phyloP scores from a whole-genome alignment of 768 basidiomycete species.

The Pleurotus salmoneostramineus region DNA sequence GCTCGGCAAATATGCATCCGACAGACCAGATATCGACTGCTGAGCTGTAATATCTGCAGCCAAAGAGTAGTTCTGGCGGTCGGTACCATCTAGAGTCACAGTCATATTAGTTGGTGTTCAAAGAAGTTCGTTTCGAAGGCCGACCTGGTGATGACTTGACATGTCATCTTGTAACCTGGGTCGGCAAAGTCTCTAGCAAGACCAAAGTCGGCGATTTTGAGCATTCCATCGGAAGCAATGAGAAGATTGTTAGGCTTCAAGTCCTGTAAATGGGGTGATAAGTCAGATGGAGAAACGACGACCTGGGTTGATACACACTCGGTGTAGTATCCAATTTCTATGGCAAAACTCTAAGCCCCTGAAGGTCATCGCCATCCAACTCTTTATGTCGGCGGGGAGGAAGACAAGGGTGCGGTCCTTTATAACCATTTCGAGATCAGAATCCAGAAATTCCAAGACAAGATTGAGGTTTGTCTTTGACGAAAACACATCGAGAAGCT shows the following conservation, averaged over 20 bases:
- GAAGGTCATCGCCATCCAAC: conserved; percentile 98
- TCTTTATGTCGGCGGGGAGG: conserved; percentile 93
- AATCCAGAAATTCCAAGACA: conserved; percentile 94
- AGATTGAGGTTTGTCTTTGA: conserved; percentile 96
- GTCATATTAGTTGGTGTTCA: not conserved
- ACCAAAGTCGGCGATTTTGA: conserved; percentile 99
- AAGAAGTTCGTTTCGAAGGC: conserved; percentile 15
- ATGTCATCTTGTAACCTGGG: conserved; percentile 95
- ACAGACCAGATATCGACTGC: conserved; percentile 97
- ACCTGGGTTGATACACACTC: conserved; percentile 44
- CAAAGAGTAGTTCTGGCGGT: conserved; percentile 92
- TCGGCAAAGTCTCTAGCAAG: conserved; percentile 95
- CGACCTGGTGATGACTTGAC: conserved; percentile 95
- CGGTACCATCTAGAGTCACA: conserved; percentile 81
- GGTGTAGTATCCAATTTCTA: conserved; percentile 88
- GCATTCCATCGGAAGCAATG: conserved; percentile 83
- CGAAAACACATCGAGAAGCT: conserved; percentile 97
- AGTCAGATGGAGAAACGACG: conserved; percentile 1
- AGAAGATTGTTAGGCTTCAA: conserved; percentile 98
- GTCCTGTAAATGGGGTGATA: conserved; percentile 52
- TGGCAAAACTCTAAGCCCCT: conserved; percentile 99
- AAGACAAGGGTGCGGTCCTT: conserved; percentile 92
- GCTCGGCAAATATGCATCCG: conserved; percentile 96
- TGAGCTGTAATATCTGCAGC: conserved; percentile 85
- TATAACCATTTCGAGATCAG: conserved; percentile 95